Evolutionary conservation across 2,329 filamentous ascomycete species (phyloP).

Genomic region (Penicillium sp.): DNA sequence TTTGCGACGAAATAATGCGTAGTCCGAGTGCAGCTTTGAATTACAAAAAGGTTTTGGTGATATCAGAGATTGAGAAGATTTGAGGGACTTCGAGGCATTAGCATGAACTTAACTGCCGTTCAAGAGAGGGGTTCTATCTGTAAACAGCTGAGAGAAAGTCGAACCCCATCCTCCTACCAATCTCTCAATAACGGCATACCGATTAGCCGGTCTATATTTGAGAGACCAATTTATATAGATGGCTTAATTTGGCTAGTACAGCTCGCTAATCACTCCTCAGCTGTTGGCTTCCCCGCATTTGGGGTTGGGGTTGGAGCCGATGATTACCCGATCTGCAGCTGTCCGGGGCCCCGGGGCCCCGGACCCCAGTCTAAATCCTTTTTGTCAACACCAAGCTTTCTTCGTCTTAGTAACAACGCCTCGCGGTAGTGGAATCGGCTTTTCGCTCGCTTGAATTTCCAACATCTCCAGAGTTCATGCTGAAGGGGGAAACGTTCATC

Average conservation of each 20-base stretch:
- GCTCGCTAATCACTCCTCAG: not conserved
- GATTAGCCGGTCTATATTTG: not conserved
- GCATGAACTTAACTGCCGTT: not conserved
- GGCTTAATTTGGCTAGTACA: not conserved
- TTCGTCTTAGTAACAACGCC: not conserved
- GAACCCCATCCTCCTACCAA: not conserved
- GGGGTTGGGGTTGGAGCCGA: not conserved
- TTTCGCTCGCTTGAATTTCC: not conserved
- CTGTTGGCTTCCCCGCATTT: not conserved
- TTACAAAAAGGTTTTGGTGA: not conserved
- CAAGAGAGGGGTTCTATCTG: not conserved
- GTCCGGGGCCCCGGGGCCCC: conserved; percentile 7
- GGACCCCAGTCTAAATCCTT: not conserved
- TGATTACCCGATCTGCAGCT: not conserved
- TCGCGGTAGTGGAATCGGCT: not conserved
- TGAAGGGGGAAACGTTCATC: not conserved
- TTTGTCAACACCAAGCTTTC: not conserved
- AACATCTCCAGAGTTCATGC: not conserved
- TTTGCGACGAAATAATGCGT: no score
- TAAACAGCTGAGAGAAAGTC: not conserved
- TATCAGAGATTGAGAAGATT: not conserved
- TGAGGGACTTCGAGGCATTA: not conserved
- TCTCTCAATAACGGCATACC: not conserved
- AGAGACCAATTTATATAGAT: not conserved
- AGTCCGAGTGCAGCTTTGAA: not conserved